Conservation (phyloP, 1,284 basidiomycete species). For the Ganoderma resinaceum region DNA sequence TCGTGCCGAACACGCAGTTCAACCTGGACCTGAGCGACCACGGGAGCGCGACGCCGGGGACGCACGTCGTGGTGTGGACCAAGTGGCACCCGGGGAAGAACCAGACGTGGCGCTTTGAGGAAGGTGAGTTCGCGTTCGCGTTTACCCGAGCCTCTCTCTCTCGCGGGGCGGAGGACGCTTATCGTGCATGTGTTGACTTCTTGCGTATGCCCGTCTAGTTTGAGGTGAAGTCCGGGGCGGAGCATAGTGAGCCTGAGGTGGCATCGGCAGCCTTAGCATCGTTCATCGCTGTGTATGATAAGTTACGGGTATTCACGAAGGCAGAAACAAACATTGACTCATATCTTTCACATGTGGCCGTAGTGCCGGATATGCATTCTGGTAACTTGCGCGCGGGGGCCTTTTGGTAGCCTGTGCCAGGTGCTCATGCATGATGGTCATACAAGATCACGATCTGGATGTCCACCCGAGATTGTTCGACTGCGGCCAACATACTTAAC, state of each 20-base stretch:
- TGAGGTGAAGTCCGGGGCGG: background rate
- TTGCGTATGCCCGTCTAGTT: background rate
- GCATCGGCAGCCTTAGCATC: no score
- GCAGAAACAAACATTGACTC: background rate
- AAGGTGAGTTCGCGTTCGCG: background rate
- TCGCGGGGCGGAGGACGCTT: background rate
- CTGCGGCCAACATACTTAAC: no score
- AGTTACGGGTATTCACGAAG: background rate
- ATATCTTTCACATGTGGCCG: background rate
- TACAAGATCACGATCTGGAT: background rate
- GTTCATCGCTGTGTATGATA: background rate
- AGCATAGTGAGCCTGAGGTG: no score
- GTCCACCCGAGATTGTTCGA: no score
- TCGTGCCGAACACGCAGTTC: background rate
- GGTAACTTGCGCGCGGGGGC: background rate
- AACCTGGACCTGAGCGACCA: constrained; percentile 1
- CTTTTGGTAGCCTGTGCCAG: no score
- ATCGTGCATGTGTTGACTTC: background rate
- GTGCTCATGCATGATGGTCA: no score
- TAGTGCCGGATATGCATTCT: background rate
- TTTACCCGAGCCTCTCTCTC: no score
- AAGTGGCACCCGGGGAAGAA: background rate
- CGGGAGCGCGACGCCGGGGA: background rate
- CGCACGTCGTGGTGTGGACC: background rate
- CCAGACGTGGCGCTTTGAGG: background rate